These are phyloP conservation scores for Aspergillus versicolor DNA, from an alignment of 2,329 filamentous ascomycete species.

Conservation along the genomic window DNA sequence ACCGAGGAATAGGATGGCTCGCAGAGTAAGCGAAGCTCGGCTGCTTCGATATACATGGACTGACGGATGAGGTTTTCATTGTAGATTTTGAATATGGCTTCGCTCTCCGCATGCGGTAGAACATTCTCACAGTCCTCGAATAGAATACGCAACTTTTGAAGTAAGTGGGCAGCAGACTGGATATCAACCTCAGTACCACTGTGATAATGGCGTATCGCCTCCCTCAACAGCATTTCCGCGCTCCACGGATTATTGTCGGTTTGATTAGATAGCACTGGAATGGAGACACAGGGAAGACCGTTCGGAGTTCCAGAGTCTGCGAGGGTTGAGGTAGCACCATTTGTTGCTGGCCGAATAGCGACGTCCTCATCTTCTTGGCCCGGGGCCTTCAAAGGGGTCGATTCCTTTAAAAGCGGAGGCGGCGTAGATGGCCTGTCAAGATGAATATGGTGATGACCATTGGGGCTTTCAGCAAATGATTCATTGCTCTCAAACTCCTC, in stretches of 20 bases:
- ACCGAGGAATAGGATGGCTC: constrained; percentile 57
- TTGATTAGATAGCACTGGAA: constrained; percentile 34
- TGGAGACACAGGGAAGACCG: constrained; percentile 23
- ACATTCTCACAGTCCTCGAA: constrained; percentile 39
- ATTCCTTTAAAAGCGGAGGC: constrained; percentile 36
- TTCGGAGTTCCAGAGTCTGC: constrained; percentile 16
- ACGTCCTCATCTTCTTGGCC: constrained; percentile 9
- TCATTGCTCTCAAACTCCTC: constrained; percentile 23
- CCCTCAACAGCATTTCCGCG: constrained; percentile 37
- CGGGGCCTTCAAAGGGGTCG: constrained; percentile 26
- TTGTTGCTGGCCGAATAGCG: background rate
- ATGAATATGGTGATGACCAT: constrained; percentile 32
- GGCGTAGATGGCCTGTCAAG: constrained; percentile 46
- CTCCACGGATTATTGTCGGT: constrained; percentile 40
- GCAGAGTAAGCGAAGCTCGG: constrained; percentile 55
- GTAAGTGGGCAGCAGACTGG: constrained; percentile 42
- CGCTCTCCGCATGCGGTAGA: constrained; percentile 48
- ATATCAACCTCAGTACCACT: constrained; percentile 39
- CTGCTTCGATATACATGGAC: constrained; percentile 49
- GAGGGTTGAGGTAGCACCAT: constrained; percentile 3
- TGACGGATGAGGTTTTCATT: constrained; percentile 54
- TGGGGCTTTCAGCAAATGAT: constrained; percentile 25
- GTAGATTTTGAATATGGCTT: constrained; percentile 57
- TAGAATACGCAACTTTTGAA: constrained; percentile 41
- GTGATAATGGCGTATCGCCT: constrained; percentile 42